Conservation (phyloP, 805 yeast genomes). For the Pichia insulana region DNA sequence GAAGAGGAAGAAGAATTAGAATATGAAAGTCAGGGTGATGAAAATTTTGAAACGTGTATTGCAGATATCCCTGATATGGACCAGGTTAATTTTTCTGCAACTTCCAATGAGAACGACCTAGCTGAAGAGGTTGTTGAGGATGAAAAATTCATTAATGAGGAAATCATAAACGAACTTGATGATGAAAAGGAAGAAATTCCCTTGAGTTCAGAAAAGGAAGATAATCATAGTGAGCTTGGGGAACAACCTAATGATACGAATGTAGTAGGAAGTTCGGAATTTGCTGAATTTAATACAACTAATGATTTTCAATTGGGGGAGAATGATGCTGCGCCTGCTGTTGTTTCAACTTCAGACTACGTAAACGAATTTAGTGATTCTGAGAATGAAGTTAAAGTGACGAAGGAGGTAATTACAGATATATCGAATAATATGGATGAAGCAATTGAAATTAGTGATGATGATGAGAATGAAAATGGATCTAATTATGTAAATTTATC, state of each 20-base stretch:
- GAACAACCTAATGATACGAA: no score
- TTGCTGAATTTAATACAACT: no score
- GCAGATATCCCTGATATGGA: conserved; percentile 1
- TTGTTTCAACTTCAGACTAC: not conserved
- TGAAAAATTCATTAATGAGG: no score
- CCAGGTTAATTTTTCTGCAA: no score
- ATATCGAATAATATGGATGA: not conserved
- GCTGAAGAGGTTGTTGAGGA: no score
- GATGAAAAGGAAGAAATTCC: no score
- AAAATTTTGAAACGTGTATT: conserved; percentile 11
- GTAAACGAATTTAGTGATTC: conserved; percentile 5
- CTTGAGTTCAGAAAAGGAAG: conserved; percentile 2
- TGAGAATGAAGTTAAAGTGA: not conserved
- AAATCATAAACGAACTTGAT: no score
- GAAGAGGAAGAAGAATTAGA: conserved; percentile 22
- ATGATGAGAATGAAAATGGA: not conserved
- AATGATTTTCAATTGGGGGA: not conserved
- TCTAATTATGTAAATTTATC: not conserved
- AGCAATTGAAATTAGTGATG: not conserved
- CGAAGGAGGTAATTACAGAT: not conserved
- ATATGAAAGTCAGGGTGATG: conserved; percentile 24
- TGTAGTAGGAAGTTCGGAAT: no score
- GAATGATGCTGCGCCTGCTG: not conserved
- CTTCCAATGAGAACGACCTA: no score
- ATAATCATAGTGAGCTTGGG: no score